Evolutionary conservation across 2,329 filamentous ascomycete species (phyloP).

Genomic region (Botrytis fabae): DNA sequence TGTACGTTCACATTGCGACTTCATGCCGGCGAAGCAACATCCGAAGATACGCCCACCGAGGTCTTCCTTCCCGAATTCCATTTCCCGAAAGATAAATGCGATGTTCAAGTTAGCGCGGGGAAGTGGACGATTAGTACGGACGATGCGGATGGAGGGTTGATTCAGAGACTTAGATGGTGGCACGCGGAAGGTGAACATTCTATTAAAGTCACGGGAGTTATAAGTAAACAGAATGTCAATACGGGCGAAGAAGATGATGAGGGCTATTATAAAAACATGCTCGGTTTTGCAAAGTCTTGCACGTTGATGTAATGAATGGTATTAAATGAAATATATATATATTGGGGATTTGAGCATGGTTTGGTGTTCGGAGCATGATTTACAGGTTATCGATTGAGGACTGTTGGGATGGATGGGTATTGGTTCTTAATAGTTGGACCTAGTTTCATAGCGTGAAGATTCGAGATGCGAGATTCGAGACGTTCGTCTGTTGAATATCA

Average conservation of each 20-base stretch:
- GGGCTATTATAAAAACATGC: constrained; percentile 70
- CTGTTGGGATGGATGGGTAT: not conserved
- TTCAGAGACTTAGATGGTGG: constrained; percentile 89
- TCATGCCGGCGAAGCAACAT: constrained; percentile 57
- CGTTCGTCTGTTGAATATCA: not conserved
- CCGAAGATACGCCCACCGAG: constrained; percentile 70
- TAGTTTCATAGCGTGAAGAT: not conserved
- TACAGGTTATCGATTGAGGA: not conserved
- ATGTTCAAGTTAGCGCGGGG: constrained; percentile 76
- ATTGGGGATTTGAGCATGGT: not conserved
- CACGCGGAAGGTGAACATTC: constrained; percentile 82
- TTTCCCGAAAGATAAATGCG: constrained; percentile 73
- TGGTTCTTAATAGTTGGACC: not conserved
- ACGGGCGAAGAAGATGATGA: constrained; percentile 60
- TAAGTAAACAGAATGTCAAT: constrained; percentile 60
- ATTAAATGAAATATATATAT: not conserved
- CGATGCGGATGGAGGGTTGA: constrained; percentile 65
- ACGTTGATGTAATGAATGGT: constrained; percentile 47
- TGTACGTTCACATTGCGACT: constrained; percentile 77
- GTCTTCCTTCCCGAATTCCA: constrained; percentile 90
- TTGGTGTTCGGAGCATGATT: not conserved
- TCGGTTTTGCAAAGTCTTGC: constrained; percentile 52
- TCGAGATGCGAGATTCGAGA: not conserved
- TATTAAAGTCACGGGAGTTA: constrained; percentile 72
- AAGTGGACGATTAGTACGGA: constrained; percentile 84